Evolutionary conservation across 2,329 filamentous ascomycete species (phyloP), one percentile per base, ranked within the genome.

Genomic region (Aspergillus floridensis): DNA sequence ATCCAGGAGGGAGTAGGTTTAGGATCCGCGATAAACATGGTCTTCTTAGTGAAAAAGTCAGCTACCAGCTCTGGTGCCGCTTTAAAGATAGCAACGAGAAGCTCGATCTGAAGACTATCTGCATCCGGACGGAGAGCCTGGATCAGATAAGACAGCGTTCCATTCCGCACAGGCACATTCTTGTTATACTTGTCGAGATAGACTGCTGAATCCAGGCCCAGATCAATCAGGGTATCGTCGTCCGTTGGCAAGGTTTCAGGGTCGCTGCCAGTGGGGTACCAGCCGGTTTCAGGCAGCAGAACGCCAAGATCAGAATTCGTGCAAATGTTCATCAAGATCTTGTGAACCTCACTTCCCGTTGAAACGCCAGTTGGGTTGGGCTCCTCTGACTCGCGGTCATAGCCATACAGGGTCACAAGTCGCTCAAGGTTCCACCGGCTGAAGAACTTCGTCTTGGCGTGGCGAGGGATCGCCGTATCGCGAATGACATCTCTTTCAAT

Each of bases 1-100:
- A 98, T 90, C 95, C 95, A 99, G 0, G 92, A 95, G 49, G 92
- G 88, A 3, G 92, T 95, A 5, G 96, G 82, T 71, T 96, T 98
- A 0, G 95, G 93, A 47, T 98, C 93, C 63, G 96, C 92, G 0
- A 88, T 86, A 68, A 98, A 95, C 56, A 88, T 85, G 61, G 85
- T 87, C 70, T 92, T 93, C 71, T 86, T 88, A 48, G 87, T 81
- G 70, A 96, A 98, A 73, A 96, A 99, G 68, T 92, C 88, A 48
- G 92, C 89, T 1, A 96, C 85, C 3, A 98, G 82, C 75, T 98
- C 95, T 0, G 96, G 93, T 0, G 89, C 91, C 7, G 86, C 85
- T 62, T 82, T 82, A 71, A 99, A 96, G 35, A 96, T 92, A 3
- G 88, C 82, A 4, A 93, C 79, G 2, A 96, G 77, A 10, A 99